phyloP scores from a whole-genome alignment of 805 yeast genomes.

The Wickerhamiella vanderwaltii region DNA sequence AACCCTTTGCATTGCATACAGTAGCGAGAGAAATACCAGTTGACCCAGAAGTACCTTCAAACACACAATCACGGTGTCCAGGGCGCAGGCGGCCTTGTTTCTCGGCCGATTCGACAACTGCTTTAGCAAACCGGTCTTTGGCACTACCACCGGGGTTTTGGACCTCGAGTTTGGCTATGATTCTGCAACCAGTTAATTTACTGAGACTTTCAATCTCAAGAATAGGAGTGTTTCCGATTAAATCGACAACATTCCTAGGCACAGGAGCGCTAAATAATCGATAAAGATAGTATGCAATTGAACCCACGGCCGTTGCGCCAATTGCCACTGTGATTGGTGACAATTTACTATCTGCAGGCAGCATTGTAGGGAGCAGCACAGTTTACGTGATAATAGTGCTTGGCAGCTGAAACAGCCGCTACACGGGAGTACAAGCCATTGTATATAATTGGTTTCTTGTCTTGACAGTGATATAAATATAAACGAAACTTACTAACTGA shows the following conservation, averaged over 20 bases:
- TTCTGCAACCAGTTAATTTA: constrained; percentile 59
- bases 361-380: too few relatives aligned
- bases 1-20: constrained; percentile 80
- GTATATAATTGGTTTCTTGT: too few relatives aligned
- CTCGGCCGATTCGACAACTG: constrained; percentile 65
- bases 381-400: too few relatives aligned
- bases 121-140: constrained; percentile 84
- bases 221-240: constrained; percentile 86
- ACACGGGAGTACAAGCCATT: too few relatives aligned
- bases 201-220: constrained; percentile 63
- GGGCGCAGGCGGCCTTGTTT: constrained; percentile 43
- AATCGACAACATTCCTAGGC: constrained; percentile 39
- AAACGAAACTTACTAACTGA: too few relatives aligned
- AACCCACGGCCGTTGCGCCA: not conserved
- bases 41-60: constrained; percentile 94
- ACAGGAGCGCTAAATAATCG: not conserved
- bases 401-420: too few relatives aligned
- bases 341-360: too few relatives aligned
- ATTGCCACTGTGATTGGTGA: too few relatives aligned
- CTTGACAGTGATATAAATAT: too few relatives aligned
- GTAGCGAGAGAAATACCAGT: constrained; percentile 92
- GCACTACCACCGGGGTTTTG: constrained; percentile 92
- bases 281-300: not conserved
- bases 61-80: constrained; percentile 56
- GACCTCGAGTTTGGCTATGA: constrained; percentile 78